Percentiles rank a stretch among this genome's conserved stretches.
These are phyloP conservation scores for Dujonia santamariae DNA, from an alignment of 1,139 yeast species.

Conservation along the genomic window DNA sequence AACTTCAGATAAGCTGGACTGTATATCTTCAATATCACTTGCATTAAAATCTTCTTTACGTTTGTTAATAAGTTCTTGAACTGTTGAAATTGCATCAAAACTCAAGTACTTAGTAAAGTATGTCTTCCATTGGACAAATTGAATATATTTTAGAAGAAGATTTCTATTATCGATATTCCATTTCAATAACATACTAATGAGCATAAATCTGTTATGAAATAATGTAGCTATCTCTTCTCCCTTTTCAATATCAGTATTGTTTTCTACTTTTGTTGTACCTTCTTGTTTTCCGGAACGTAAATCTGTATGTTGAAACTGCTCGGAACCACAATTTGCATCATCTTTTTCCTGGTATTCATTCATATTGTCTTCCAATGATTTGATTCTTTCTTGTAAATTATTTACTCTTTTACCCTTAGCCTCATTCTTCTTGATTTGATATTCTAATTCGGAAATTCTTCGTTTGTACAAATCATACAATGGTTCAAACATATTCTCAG, in stretches of 20 bases:
- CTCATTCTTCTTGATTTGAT: conserved; percentile 16
- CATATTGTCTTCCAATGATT: conserved; percentile 23
- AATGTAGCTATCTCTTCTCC: conserved; percentile 11
- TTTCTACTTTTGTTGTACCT: conserved; percentile 8
- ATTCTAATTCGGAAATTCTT: conserved; percentile 27
- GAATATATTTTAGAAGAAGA: conserved; percentile 34
- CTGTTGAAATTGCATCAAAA: conserved; percentile 35
- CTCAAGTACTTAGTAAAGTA: conserved; percentile 30
- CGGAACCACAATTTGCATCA: too few species aligned
- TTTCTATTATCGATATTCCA: conserved; percentile 43
- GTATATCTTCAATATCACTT: neutral
- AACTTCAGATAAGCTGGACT: neutral
- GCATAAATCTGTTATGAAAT: conserved; percentile 40
- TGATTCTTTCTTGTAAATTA: conserved; percentile 19
- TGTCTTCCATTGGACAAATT: conserved; percentile 33
- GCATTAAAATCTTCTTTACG: conserved; percentile 3
- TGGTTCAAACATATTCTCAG: conserved; percentile 26
- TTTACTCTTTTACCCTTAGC: conserved; percentile 11
- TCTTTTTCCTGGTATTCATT: conserved; percentile 10
- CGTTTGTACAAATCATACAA: conserved; percentile 24
- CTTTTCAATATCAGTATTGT: conserved; percentile 1
- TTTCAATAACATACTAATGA: conserved; percentile 40
- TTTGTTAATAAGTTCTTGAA: conserved; percentile 32
- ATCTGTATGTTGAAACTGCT: too few species aligned
- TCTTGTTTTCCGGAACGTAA: too few species aligned